A percentile compares a stretch with the other conserved stretches of the same genome.
These are phyloP conservation scores for Clathrus columnatus DNA, from an alignment of 768 basidiomycete species.

Conservation along the genomic window DNA sequence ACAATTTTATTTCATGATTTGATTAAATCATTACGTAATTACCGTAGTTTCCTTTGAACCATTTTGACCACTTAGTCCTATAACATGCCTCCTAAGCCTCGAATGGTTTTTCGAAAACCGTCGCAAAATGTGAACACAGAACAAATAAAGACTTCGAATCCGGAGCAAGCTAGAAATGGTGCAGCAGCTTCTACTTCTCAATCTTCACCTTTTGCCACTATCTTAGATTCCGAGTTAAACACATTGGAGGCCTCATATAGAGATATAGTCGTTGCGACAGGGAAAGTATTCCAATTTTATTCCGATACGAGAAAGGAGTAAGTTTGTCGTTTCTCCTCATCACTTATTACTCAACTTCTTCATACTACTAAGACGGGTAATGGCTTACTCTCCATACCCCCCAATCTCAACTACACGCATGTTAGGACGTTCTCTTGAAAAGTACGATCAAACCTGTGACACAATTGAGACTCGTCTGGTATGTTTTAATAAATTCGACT, in stretches of 20 bases:
- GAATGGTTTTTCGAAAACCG: slow-evolving; percentile 13
- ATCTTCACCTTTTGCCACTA: slow-evolving; percentile 22
- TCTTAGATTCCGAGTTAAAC: slow-evolving; percentile 58
- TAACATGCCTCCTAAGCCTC: slow-evolving; percentile 39
- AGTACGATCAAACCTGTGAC: slow-evolving; percentile 74
- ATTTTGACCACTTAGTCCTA: too few relatives aligned
- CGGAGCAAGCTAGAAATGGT: slow-evolving; percentile 32
- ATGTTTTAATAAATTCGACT: slow-evolving; percentile 19
- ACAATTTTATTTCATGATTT: too few relatives aligned
- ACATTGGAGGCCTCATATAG: slow-evolving; percentile 50
- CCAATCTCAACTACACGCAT: slow-evolving; percentile 56
- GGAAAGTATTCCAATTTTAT: slow-evolving; percentile 63
- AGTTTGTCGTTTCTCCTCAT: slow-evolving; percentile 17
- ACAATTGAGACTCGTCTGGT: slow-evolving; percentile 66
- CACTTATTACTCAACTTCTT: background rate
- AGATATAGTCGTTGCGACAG: slow-evolving; percentile 64
- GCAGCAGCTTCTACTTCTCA: slow-evolving; percentile 44
- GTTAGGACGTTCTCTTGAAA: slow-evolving; percentile 66
- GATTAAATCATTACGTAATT: background rate
- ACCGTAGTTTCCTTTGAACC: background rate
- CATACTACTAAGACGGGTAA: slow-evolving; percentile 38
- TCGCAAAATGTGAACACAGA: slow-evolving; percentile 25
- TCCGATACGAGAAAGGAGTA: slow-evolving; percentile 58
- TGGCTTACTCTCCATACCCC: slow-evolving; percentile 48
- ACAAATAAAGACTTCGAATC: slow-evolving; percentile 11